phyloP scores from a whole-genome alignment of 345 rosid genomes.

The Anastatica hierochuntica region DNA sequence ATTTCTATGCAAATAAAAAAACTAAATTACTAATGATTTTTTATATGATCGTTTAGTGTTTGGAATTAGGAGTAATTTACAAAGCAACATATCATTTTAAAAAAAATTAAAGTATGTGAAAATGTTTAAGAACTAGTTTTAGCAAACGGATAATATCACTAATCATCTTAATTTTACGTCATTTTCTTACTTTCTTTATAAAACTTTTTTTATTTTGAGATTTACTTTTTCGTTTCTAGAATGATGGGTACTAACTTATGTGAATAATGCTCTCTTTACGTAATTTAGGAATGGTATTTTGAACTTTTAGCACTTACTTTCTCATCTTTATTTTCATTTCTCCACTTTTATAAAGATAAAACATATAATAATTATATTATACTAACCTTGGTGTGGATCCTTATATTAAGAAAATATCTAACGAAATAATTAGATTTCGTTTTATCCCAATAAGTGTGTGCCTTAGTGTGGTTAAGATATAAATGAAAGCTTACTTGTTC shows the following conservation, averaged over 20 bases:
- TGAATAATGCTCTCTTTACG: slow-evolving; percentile 22
- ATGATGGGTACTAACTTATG: slow-evolving; percentile 23
- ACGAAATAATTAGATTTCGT: not conserved
- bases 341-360: slow-evolving; percentile 17
- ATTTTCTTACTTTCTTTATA: not conserved
- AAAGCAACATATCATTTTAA: too few species aligned
- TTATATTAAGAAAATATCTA: slow-evolving; percentile 14
- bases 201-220: not conserved
- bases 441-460: slow-evolving; percentile 15
- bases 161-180: not conserved
- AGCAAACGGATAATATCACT: not conserved
- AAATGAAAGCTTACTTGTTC: slow-evolving; percentile 59
- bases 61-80: not conserved
- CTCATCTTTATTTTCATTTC: not conserved
- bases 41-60: too few species aligned
- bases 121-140: not conserved
- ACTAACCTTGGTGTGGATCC: slow-evolving; percentile 5
- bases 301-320: slow-evolving; percentile 34
- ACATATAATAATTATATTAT: not conserved
- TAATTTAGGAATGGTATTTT: slow-evolving; percentile 31
- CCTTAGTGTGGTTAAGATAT: slow-evolving; percentile 30
- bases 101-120: too few species aligned
- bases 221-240: slow-evolving; percentile 30
- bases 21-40: not conserved
- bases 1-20: not conserved